Percentiles rank a stretch among this genome's conserved stretches.
phyloP scores from a whole-genome alignment of 169 alveolate genomes.

The Prorocentrum cordatum region DNA sequence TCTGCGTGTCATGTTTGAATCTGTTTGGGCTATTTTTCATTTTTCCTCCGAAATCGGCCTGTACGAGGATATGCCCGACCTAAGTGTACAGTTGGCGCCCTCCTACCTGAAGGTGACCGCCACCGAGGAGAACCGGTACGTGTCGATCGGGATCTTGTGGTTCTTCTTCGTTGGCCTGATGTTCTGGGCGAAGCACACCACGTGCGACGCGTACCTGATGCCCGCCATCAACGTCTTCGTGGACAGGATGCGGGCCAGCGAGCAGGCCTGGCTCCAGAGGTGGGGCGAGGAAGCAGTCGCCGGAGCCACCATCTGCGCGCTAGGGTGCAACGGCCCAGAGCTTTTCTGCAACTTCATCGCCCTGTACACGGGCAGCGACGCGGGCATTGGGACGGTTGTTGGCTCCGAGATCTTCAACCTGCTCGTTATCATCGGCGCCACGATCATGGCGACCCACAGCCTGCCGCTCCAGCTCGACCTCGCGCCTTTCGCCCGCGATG shows the following conservation, averaged over 20 bases:
- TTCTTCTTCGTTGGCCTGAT: too few relatives aligned
- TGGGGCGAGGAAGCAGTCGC: slow-evolving; percentile 69
- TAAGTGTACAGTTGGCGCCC: too few relatives aligned
- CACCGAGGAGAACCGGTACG: too few relatives aligned
- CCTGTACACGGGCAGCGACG: slow-evolving; percentile 46
- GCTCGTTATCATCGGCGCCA: slow-evolving; percentile 62
- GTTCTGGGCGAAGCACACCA: too few relatives aligned
- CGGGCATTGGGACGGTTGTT: slow-evolving; percentile 70
- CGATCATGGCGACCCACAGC: too few relatives aligned
- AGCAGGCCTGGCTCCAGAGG: slow-evolving; percentile 40
- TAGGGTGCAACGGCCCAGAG: slow-evolving; percentile 73
- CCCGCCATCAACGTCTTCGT: slow-evolving; percentile 64
- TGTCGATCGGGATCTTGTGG: too few relatives aligned
- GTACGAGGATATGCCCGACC: too few relatives aligned
- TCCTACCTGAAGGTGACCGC: too few relatives aligned
- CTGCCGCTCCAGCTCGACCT: too few relatives aligned
- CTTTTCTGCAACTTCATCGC: slow-evolving; percentile 69
- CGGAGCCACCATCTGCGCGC: slow-evolving; percentile 70
- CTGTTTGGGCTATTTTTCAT: too few relatives aligned
- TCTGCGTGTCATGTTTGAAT: too few relatives aligned
- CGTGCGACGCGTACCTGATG: slow-evolving; percentile 70
- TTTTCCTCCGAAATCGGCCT: too few relatives aligned
- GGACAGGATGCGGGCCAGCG: slow-evolving; percentile 23
- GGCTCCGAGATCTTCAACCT: slow-evolving; percentile 71
- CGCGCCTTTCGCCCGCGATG: slow-evolving; percentile 61